These are phyloP conservation scores for Acer yangbiense DNA, from an alignment of 345 rosid genomes.

Conservation along the genomic window DNA sequence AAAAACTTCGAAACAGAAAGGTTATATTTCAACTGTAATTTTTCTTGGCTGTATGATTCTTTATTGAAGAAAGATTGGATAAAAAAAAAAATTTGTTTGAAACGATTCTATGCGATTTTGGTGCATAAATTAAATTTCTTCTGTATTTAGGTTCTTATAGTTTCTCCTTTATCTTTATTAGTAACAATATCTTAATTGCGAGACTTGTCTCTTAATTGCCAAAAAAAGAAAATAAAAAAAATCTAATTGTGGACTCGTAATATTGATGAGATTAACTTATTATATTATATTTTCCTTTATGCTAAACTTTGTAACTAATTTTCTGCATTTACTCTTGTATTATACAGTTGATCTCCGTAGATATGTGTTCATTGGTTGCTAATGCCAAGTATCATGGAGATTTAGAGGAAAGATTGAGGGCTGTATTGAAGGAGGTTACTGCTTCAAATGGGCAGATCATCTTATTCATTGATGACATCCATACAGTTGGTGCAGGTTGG, in stretches of 20 bases:
- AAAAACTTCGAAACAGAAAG: constrained; percentile 67
- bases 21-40: constrained; percentile 29
- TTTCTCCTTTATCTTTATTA: no score
- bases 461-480: constrained; percentile 16
- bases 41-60: neutral
- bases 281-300: neutral
- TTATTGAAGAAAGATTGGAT: neutral
- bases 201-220: no score
- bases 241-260: neutral
- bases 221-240: no score
- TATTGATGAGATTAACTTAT: neutral
- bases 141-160: neutral
- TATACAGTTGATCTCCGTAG: constrained; percentile 11
- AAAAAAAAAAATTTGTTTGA: neutral
- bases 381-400: neutral
- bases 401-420: neutral
- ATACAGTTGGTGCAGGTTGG: constrained; percentile 3
- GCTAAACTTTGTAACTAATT: neutral
- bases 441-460: constrained; percentile 10
- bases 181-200: no score
- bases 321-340: constrained; percentile 5
- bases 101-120: neutral
- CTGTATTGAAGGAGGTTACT: neutral
- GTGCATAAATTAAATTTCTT: neutral
- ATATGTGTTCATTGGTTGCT: constrained; percentile 6